Evolutionary conservation across 2,329 filamentous ascomycete species (phyloP), one percentile per base, ranked within the genome.

Genomic region (Graphilbum sp.): DNA sequence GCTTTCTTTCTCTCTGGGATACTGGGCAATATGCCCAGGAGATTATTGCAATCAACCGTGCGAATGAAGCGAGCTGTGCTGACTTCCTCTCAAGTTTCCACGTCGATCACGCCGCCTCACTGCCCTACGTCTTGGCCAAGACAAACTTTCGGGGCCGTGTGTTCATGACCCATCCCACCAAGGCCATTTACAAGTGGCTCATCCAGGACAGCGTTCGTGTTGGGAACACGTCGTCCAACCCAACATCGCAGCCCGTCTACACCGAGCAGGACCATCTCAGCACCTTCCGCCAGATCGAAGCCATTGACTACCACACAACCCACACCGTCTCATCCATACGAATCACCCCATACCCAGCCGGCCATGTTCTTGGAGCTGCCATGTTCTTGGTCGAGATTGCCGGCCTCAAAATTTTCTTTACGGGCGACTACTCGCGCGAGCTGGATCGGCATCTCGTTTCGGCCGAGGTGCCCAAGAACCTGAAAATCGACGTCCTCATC

Each of bases 161-260:
- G 43, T 96, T 95, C 64, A 98, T 96, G 88, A 98, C 90, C 37
- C 90, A 98, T 64, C 86, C 90, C 2, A 98, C 90, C 34, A 96
- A 98, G 59, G 90, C 90, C 50, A 98, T 98, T 55, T 98, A 98
- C 71, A 96, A 96, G 62, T 96, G 90, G 88, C 75, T 96, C 37
- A 95, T 96, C 45, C 86, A 94, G 58, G 90, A 98, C 59, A 93
- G 86, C 47, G 84, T 98, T 33, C 79, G 90, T 42, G 87, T 98
- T 23, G 80, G 79, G 54, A 81, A 76, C 52, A 76, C 71, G 5
- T 75, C 72, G 2, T 74, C 72, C 10, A 72, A 73, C 46, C 62
- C 66, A 38, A 67, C 65, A 0, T 67, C 82, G 51, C 69, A 90
- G 66, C 67, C 84, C 53, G 75, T 96, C 34, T 98, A 95, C 56